Evolutionary conservation across 208 protist species (phyloP), one percentile per base, ranked within the genome.

Genomic region (Leishmania lainsoni): DNA sequence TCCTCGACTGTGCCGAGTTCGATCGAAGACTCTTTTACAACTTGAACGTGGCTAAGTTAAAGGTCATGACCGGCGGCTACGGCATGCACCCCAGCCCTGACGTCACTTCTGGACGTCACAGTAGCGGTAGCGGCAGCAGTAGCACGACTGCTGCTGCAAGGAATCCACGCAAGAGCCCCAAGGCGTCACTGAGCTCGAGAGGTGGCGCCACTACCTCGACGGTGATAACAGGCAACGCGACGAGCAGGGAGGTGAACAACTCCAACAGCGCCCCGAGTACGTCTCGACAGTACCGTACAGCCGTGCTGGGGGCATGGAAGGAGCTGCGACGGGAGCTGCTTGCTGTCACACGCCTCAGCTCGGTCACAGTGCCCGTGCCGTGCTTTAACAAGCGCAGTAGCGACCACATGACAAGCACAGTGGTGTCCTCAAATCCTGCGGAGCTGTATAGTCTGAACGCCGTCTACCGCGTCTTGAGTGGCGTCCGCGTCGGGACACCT

Each of bases 11-110:
- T 76, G 72, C 85, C 17, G 87, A 93, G 63, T 81, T 89, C 26
- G 75, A 89, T 65, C 83, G 79, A 12, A 73, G 83, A 22, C 73
- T 96, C 35, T 95, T 94, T 66, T 89, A 89, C 81, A 86, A 87
- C 70, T 45, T 81, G 49, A 84, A 83, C 56, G 42, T 58, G 0
- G 52, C 54, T 1, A 74, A 71, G 12, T 51, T 68, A 39, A 78
- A 86, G 48, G 77, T 72, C 35, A 65, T 80, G 17, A 63, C 79
- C 16, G 72, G 74, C 10, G 78, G 56, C 39, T 78, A 79, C 72
- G 71, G 72, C 74, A 66, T 76, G 5, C 75, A 32, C 68, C 17
- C 79, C 5, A 6, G 78, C 3, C 17, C 49, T n/a, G 63, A 59
- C n/a, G 49, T 52, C 20, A 79, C 39, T 12, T 17, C 29, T 48